Base-by-base conservation (phyloP, 257 asterid species). In the Voacanga thouarsii region DNA sequence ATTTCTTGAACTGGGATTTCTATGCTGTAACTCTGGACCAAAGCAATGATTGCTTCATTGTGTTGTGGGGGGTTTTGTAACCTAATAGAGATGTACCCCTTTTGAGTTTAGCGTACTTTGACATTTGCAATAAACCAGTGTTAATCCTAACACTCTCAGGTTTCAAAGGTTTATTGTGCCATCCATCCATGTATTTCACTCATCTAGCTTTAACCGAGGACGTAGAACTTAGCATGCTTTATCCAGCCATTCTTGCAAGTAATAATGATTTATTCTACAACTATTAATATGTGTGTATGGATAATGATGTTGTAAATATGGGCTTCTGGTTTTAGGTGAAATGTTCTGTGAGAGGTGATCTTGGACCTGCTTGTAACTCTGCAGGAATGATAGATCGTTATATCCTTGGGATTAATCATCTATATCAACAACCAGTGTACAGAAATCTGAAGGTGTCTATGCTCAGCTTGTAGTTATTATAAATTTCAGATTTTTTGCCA, bases 341-440 rank as follows among this genome's bases (percentile, higher is more conserved):
- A 76, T 94, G 97, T 84, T 88, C 92, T 60, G 91, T 86, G 41
- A 88, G 96, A 83, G 94, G 97, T 83, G 92, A 94, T 80, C 90
- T 94, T 3, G 86, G 96, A 72, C 98, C 98, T 66, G 96, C 91
- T 49, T 94, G 98, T 82, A 94, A 90, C 78, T 78, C 98, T 82
- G 98, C 92, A 75, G 97, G 91, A 75, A 87, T 92, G 98, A 83
- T 94, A 66, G 98, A 94, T 85, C 94, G 96, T 44, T 66, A 45
- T 72, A 50, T 94, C 80, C 94, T 94, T 80, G 97, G 98, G 59
- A 80, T 87, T 39, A 72, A 85, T 78, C 98, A 89, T 88, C 89
- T 94, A 64, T 92, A 92, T 79, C 72, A 84, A 71, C 90, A 90
- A 77, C 96, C 98, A 12, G 95, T 86, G 41, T 92, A 90, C 74